Evolutionary conservation across 2,329 filamentous ascomycete genomes (phyloP), one percentile per base, ranked within the genome.

Genomic region (Knufia petricola): DNA sequence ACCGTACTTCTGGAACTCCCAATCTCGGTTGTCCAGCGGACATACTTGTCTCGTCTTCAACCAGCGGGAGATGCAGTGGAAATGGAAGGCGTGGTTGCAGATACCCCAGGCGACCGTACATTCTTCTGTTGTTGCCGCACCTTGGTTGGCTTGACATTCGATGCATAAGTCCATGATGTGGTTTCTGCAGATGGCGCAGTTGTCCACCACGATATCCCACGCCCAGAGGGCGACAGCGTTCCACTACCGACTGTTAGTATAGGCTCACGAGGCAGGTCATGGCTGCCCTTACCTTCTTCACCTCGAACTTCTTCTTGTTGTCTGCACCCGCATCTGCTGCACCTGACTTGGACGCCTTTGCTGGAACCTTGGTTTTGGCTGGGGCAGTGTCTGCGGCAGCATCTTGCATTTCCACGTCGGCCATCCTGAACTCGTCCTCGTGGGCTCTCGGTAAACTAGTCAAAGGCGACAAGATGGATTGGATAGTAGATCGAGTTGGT

Each of bases 141-240:
- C 89, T 70, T 98, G 92, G 67, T 98, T 98, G 50, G 92, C 92
- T 72, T 98, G 92, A 65, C 92, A 98, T 66, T 98, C 92, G 61
- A 98, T 98, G 68, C 92, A 98, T 23, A 98, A 76, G 68, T 98
- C 92, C 92, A 98, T 98, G 69, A 98, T 98, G 68, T 98, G 92
- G 67, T 98, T 98, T 65, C 92, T 80, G 75, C 92, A 98, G 65
- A 98, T 98, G 61, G 92, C 92, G 66, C 92, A 98, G 77, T 98
- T 98, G 71, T 98, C 92, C 53, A 98, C 92, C 26, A 96, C 89
- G 51, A 98, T 98, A 65, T 98, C 92, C 92, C 92, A 98, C 0
- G 92, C 92, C 92, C 92, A 98, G 1, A 98, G 77, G 34, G 92
- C 89, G 45, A 98, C 92, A 0, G 92, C 92, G 61, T 96, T 96